phyloP scores from a whole-genome alignment of 1,284 basidiomycete genomes.

The Peniophora sp. region DNA sequence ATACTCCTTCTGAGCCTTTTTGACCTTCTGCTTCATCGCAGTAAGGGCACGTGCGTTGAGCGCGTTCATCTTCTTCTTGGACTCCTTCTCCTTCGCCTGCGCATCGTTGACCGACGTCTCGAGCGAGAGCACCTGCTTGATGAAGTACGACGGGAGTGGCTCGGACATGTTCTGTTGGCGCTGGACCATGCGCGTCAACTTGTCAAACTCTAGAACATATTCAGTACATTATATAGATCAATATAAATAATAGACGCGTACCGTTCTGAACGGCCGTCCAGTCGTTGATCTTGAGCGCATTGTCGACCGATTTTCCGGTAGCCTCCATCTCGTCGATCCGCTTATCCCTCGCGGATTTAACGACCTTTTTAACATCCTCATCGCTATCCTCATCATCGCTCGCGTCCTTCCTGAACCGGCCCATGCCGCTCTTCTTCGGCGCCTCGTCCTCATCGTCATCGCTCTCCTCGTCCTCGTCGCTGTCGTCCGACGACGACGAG shows the following conservation, averaged over 20 bases:
- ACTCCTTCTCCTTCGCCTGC: slow-evolving; percentile 81
- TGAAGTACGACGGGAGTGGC: slow-evolving; percentile 83
- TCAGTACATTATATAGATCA: slow-evolving; percentile 1
- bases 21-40: slow-evolving; percentile 95
- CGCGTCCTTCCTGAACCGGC: slow-evolving; percentile 40
- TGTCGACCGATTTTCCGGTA: slow-evolving; percentile 86
- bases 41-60: slow-evolving; percentile 92
- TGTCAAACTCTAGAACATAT: slow-evolving; percentile 80
- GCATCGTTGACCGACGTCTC: slow-evolving; percentile 74
- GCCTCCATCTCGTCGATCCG: slow-evolving; percentile 85
- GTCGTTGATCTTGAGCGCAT: slow-evolving; percentile 93
- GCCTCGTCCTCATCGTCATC: slow-evolving; percentile 23
- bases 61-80: slow-evolving; percentile 96
- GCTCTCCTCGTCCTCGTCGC: slow-evolving; percentile 30
- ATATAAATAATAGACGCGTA: slow-evolving; percentile 25
- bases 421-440: slow-evolving; percentile 35
- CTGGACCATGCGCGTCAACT: slow-evolving; percentile 84
- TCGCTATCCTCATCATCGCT: slow-evolving; percentile 60
- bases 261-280: slow-evolving; percentile 92
- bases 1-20: slow-evolving; percentile 86
- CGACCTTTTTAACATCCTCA: slow-evolving; percentile 62
- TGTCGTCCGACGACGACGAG: slow-evolving; percentile 35
- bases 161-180: slow-evolving; percentile 84
- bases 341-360: slow-evolving; percentile 85
- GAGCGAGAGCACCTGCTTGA: slow-evolving; percentile 71